A percentile compares a stretch with the other conserved stretches of the same genome.
phyloP scores from a whole-genome alignment of 2,329 filamentous ascomycete genomes.

The Colletotrichum truncatum region DNA sequence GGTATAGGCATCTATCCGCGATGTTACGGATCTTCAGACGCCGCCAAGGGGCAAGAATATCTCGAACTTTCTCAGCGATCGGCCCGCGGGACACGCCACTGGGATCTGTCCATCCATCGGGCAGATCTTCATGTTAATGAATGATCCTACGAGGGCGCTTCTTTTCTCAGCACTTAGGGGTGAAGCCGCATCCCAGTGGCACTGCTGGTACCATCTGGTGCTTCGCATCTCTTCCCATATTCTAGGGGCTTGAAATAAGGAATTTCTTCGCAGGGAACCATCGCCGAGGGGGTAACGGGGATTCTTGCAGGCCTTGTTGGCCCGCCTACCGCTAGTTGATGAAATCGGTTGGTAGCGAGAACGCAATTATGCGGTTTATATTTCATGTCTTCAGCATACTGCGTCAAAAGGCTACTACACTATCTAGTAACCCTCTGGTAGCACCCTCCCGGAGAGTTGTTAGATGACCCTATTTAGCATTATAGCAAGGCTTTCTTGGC shows the following conservation, averaged over 20 bases:
- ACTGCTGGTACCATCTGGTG: not conserved
- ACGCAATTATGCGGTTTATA: no score
- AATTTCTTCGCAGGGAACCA: not conserved
- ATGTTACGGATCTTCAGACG: not conserved
- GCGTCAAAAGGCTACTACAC: no score
- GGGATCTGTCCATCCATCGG: not conserved
- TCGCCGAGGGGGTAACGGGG: not conserved
- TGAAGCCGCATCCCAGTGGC: not conserved
- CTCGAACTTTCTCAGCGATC: not conserved
- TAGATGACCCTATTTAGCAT: no score
- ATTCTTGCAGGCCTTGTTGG: not conserved
- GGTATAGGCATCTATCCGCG: not conserved
- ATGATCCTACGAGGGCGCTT: not conserved
- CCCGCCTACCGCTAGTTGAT: not conserved
- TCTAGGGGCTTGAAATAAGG: not conserved
- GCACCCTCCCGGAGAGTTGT: no score
- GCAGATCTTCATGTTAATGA: not conserved
- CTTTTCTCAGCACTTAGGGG: not conserved
- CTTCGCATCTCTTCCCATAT: not conserved
- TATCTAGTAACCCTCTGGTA: no score
- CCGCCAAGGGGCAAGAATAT: not conserved
- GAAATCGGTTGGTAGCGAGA: no score
- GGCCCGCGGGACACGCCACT: not conserved
- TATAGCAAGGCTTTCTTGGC: no score
- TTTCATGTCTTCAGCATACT: no score